Evolutionary conservation across 2,329 filamentous ascomycete genomes (phyloP).

Genomic region (Tolypocladium ovalisporum): DNA sequence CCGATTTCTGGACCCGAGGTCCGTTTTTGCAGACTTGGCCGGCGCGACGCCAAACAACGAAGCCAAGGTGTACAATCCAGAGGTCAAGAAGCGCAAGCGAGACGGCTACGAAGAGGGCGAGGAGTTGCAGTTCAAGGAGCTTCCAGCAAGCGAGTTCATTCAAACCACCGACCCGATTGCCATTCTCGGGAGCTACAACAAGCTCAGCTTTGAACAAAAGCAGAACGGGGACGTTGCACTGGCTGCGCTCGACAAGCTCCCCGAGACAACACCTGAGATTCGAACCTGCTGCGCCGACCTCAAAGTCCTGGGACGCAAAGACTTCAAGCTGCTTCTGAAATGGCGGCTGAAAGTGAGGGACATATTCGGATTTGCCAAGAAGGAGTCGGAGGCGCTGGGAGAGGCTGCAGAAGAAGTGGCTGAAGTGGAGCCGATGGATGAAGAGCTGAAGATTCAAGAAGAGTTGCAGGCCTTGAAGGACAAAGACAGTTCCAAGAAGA

Average conservation of each 20-base stretch:
- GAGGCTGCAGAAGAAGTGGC: slow-evolving; percentile 57
- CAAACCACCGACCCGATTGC: slow-evolving; percentile 88
- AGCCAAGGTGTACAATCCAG: slow-evolving; percentile 95
- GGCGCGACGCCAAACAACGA: slow-evolving; percentile 87
- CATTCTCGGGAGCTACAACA: slow-evolving; percentile 78
- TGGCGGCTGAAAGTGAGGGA: slow-evolving; percentile 88
- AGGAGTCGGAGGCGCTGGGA: slow-evolving; percentile 44
- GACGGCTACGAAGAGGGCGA: slow-evolving; percentile 97
- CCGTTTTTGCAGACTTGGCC: slow-evolving; percentile 86
- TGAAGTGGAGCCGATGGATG: slow-evolving; percentile 82
- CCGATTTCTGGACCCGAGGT: slow-evolving; percentile 77
- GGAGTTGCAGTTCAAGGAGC: slow-evolving; percentile 83
- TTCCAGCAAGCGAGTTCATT: slow-evolving; percentile 83
- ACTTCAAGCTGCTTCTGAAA: slow-evolving; percentile 80
- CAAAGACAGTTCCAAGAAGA: slow-evolving; percentile 63
- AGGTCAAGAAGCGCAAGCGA: slow-evolving; percentile 93
- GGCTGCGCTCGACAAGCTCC: slow-evolving; percentile 72
- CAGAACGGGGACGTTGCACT: slow-evolving; percentile 75
- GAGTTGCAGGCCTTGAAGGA: slow-evolving; percentile 77
- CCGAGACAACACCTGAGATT: slow-evolving; percentile 79
- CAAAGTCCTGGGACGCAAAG: slow-evolving; percentile 83
- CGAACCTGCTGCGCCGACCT: slow-evolving; percentile 69
- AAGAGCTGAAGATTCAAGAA: slow-evolving; percentile 82
- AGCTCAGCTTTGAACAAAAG: slow-evolving; percentile 71
- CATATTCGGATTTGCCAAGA: slow-evolving; percentile 75